These are phyloP conservation scores for Harringtonia aguacate DNA, from an alignment of 2,329 filamentous ascomycete species.

Conservation along the genomic window DNA sequence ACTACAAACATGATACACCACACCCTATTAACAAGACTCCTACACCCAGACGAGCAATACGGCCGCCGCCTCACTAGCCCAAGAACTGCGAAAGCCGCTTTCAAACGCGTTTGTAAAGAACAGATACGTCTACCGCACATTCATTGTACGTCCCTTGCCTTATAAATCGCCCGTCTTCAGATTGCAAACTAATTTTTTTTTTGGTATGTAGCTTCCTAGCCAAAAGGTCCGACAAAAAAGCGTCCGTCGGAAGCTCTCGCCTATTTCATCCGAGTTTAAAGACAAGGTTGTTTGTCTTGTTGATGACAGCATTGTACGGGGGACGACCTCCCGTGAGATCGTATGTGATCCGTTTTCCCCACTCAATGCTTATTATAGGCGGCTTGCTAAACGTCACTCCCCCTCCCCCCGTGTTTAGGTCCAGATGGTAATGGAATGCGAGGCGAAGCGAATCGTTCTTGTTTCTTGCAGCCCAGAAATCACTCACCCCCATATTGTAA, in stretches of 20 bases:
- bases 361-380: neutral
- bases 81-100: conserved; percentile 64
- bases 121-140: conserved; percentile 78
- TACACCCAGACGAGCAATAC: conserved; percentile 66
- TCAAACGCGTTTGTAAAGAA: conserved; percentile 83
- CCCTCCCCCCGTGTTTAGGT: neutral
- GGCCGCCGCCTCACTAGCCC: conserved; percentile 66
- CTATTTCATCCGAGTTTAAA: conserved; percentile 76
- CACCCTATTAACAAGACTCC: neutral
- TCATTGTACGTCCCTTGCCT: conserved; percentile 36
- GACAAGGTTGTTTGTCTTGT: conserved; percentile 73
- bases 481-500: conserved; percentile 65
- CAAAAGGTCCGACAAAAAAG: conserved; percentile 74
- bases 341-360: conserved; percentile 10
- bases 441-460: conserved; percentile 33
- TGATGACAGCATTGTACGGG: conserved; percentile 55
- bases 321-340: conserved; percentile 59
- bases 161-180: conserved; percentile 17
- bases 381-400: neutral
- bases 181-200: neutral
- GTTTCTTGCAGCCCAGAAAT: conserved; percentile 80
- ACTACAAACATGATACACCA: too few species aligned
- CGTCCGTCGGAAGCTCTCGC: conserved; percentile 79
- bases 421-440: conserved; percentile 30
- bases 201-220: conserved; percentile 34